Percentiles rank a stretch among this genome's conserved stretches.
These are phyloP conservation scores for Fraxinus excelsior DNA, from an alignment of 257 asterid species.

Conservation along the genomic window DNA sequence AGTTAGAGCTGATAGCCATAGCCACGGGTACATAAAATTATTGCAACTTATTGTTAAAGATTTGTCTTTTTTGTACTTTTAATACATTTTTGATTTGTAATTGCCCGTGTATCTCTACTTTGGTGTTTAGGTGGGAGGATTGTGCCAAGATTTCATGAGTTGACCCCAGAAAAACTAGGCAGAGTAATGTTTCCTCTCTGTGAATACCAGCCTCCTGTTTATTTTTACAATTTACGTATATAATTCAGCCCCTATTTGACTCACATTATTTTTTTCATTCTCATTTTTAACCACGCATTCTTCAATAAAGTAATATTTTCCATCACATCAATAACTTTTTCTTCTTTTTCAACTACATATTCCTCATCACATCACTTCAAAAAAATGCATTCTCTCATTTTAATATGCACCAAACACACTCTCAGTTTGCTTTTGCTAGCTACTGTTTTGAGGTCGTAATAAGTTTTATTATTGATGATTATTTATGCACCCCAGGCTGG, in stretches of 20 bases:
- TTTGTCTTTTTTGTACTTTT: not conserved
- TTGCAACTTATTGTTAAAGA: constrained; percentile 9
- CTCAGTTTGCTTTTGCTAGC: not conserved
- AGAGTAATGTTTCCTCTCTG: constrained; percentile 38
- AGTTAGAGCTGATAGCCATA: constrained; percentile 91
- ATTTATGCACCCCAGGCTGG: constrained; percentile 70
- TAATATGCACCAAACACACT: too few species aligned
- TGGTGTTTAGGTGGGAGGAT: constrained; percentile 81
- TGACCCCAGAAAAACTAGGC: constrained; percentile 91
- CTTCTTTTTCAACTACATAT: too few species aligned
- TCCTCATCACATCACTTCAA: too few species aligned
- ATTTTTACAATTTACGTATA: not conserved
- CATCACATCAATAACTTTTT: too few species aligned
- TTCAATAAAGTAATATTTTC: too few species aligned
- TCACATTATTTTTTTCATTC: too few species aligned
- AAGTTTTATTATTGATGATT: constrained; percentile 13
- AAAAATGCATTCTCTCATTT: too few species aligned
- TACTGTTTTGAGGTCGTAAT: not conserved
- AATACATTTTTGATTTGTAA: not conserved
- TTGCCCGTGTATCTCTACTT: constrained; percentile 14
- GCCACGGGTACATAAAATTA: constrained; percentile 72
- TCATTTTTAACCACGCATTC: too few species aligned
- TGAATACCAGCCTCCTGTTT: not conserved
- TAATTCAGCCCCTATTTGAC: too few species aligned
- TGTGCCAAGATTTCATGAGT: constrained; percentile 96